These are phyloP conservation scores for Cyberlindnera americana DNA, from an alignment of 805 yeast species.

Conservation along the genomic window DNA sequence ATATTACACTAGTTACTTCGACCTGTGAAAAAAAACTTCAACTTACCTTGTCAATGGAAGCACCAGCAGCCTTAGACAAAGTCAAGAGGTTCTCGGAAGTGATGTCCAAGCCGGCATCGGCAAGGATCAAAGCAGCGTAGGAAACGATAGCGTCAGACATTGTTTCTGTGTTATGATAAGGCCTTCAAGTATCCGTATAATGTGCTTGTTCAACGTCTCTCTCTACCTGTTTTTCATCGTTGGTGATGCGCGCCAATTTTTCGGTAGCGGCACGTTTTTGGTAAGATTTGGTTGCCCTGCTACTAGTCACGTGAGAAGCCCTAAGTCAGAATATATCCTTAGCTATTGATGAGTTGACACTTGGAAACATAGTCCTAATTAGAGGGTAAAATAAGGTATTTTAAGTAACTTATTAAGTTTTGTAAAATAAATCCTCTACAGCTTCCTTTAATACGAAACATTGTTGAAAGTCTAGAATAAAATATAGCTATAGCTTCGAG, in stretches of 20 bases:
- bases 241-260: not conserved
- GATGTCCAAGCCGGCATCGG: constrained; percentile 95
- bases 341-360: no score
- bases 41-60: constrained; percentile 57
- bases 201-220: constrained; percentile 1
- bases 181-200: not conserved
- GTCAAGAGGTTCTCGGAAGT: constrained; percentile 75
- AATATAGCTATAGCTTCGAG: no score
- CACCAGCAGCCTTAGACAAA: constrained; percentile 73
- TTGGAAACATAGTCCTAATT: no score
- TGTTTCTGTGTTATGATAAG: constrained; percentile 24
- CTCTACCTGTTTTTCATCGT: constrained; percentile 10
- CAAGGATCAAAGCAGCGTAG: constrained; percentile 97
- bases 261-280: not conserved
- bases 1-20: not conserved
- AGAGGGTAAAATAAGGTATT: no score
- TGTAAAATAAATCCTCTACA: no score
- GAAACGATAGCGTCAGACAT: constrained; percentile 96
- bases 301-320: not conserved
- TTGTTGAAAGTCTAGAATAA: no score
- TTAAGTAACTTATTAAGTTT: no score
- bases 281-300: not conserved
- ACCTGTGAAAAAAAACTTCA: constrained; percentile 5
- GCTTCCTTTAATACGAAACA: no score
- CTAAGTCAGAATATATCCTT: no score